Evolutionary conservation across 2,329 filamentous ascomycete species (phyloP).

Genomic region (Colletotrichum tofieldiae): DNA sequence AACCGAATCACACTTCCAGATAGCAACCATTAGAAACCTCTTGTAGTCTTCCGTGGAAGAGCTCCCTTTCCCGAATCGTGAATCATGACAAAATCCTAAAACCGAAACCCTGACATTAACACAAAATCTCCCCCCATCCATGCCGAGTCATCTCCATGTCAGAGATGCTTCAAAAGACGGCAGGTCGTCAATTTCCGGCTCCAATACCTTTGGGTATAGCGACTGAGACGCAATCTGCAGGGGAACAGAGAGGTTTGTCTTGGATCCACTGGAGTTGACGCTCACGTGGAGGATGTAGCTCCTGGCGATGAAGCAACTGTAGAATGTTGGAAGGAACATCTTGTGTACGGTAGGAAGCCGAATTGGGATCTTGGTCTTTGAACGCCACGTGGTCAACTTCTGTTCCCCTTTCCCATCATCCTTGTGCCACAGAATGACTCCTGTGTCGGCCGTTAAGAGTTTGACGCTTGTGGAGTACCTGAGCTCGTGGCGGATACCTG

Average conservation of each 20-base stretch:
- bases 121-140: background rate
- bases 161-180: slow-evolving; percentile 33
- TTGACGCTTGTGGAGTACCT: slow-evolving; percentile 63
- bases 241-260: slow-evolving; percentile 64
- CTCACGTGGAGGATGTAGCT: slow-evolving; percentile 66
- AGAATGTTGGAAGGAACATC: slow-evolving; percentile 70
- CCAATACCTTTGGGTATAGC: slow-evolving; percentile 46
- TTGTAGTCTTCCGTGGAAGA: background rate
- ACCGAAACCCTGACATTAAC: background rate
- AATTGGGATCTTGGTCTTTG: slow-evolving; percentile 62
- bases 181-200: slow-evolving; percentile 9
- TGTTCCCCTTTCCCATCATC: slow-evolving; percentile 50
- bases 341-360: slow-evolving; percentile 63
- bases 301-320: slow-evolving; percentile 70
- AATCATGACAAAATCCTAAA: background rate
- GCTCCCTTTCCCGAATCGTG: no score
- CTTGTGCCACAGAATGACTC: slow-evolving; percentile 59
- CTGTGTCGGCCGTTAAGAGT: slow-evolving; percentile 56
- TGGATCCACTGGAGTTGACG: slow-evolving; percentile 60
- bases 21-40: background rate
- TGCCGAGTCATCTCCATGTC: background rate
- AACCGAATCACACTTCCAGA: background rate
- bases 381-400: slow-evolving; percentile 35
- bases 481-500: slow-evolving; percentile 50
- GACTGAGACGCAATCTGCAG: slow-evolving; percentile 66